Base-by-base conservation (phyloP, 129 eudicot species). In the Flaveria ramosissima region DNA sequence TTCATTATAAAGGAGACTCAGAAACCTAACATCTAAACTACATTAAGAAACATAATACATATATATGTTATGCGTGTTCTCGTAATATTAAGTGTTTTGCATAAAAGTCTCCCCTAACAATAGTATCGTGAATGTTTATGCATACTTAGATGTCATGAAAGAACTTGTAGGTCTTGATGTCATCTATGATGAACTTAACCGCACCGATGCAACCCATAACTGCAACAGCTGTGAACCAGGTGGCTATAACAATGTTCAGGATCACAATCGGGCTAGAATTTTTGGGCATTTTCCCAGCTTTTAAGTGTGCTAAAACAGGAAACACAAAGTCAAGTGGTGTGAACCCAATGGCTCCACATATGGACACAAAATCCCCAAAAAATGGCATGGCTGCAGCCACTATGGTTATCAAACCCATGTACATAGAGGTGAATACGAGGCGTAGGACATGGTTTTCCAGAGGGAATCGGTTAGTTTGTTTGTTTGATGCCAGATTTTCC, bases 271-370 rank as follows among this genome's bases (percentile, higher is more conserved):
- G 66, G 20, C 50, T 71, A 30, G 65, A 30, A 42, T 50, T 36
- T 12, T 51, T 65, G 1, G 82, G 82, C 48, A 75, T 59, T 83
- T 59, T 79, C 45, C 92, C 89, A 14, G 92, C 87, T 85, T 87
- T 87, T 50, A 87, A 23, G 56, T 84, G 78, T 52, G 89, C 92
- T 71, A 87, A 65, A 6, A 77, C 85, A 1, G 89, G 92, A 64
- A 87, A 87, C 66, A 87, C 89, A 55, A 87, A 87, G 52, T 87
- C 92, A 36, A 85, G 85, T 27, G 92, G 92, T 51, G 89, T 87
- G 85, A 86, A 86, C 70, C 90, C 88, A 65, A 86, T 62, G 26
- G 90, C 87, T 47, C 90, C 90, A 74, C 90, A 86, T 27, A 86
- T 83, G 10, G 90, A 61, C 71, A 86, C 90, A 53, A 86, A 83